These are phyloP conservation scores for Ilyonectria sp. DNA, from an alignment of 2,329 filamentous ascomycete species.

Conservation along the genomic window DNA sequence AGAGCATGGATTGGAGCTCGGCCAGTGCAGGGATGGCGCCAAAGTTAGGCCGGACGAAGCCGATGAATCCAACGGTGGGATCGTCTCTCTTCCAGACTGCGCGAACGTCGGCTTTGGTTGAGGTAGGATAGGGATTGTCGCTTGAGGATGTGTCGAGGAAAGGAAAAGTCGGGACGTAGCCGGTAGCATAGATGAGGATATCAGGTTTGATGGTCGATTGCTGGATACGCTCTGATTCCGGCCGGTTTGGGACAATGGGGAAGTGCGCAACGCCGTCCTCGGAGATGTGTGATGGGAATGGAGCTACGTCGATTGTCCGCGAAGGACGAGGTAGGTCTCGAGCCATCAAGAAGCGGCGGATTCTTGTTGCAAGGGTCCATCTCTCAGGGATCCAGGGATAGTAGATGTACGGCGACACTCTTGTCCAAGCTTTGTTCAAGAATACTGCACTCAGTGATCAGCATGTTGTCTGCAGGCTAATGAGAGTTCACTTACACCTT, in stretches of 20 bases:
- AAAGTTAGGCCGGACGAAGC: constrained; percentile 60
- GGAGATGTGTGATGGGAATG: constrained; percentile 53
- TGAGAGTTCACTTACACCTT: constrained; percentile 33
- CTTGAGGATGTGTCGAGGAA: constrained; percentile 50
- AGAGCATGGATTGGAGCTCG: constrained; percentile 63
- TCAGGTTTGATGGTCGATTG: constrained; percentile 55
- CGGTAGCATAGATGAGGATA: constrained; percentile 61
- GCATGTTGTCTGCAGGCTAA: not conserved
- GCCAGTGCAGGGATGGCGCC: constrained; percentile 63
- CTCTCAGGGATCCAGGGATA: constrained; percentile 49
- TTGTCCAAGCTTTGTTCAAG: constrained; percentile 53
- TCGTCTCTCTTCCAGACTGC: constrained; percentile 62
- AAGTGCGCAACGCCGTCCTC: constrained; percentile 53
- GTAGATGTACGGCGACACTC: constrained; percentile 53
- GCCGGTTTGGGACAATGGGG: constrained; percentile 44
- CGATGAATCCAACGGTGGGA: constrained; percentile 60
- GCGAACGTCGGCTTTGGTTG: constrained; percentile 64
- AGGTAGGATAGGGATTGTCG: constrained; percentile 55
- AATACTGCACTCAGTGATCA: constrained; percentile 44
- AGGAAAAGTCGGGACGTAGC: constrained; percentile 59
- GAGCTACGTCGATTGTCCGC: constrained; percentile 54
- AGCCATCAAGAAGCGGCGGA: constrained; percentile 53
- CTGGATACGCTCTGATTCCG: constrained; percentile 51
- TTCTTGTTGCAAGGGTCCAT: constrained; percentile 43
- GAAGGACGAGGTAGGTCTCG: constrained; percentile 44